Conservation (phyloP, 148 eudicot genomes). For the Drosera capensis region DNA sequence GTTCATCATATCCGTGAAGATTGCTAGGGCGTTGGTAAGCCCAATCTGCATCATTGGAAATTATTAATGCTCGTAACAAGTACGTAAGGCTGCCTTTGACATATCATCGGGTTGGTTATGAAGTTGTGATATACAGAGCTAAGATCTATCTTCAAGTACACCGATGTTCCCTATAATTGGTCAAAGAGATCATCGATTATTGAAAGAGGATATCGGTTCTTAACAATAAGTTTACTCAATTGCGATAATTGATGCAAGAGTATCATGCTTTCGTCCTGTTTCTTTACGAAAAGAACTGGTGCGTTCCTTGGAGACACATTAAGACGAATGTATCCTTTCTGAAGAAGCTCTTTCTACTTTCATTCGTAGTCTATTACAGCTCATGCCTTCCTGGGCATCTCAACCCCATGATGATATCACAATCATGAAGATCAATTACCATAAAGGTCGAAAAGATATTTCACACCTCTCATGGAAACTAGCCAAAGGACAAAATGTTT, state of each 20-base stretch:
- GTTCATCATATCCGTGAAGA: neutral
- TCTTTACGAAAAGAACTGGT: neutral
- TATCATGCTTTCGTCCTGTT: too few species aligned
- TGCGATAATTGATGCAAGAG: neutral
- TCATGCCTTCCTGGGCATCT: too few species aligned
- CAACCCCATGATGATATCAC: too few species aligned
- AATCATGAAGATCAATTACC: too few species aligned
- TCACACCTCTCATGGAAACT: too few species aligned
- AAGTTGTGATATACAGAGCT: neutral
- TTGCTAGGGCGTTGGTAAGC: neutral
- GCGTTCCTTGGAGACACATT: neutral
- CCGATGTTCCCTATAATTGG: neutral
- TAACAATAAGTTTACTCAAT: conserved; percentile 1
- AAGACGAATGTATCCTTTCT: neutral
- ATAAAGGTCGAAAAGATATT: too few species aligned
- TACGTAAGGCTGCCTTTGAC: neutral
- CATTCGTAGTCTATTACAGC: too few species aligned
- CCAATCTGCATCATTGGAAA: neutral
- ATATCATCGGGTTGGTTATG: neutral
- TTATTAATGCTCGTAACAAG: neutral
- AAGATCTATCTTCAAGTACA: neutral
- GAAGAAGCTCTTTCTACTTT: too few species aligned
- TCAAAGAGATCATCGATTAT: neutral
- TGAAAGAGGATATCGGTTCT: neutral
- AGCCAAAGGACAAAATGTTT: too few species aligned